Conservation (phyloP, 1,139 yeast genomes). For the Zygoascus sp. region DNA sequence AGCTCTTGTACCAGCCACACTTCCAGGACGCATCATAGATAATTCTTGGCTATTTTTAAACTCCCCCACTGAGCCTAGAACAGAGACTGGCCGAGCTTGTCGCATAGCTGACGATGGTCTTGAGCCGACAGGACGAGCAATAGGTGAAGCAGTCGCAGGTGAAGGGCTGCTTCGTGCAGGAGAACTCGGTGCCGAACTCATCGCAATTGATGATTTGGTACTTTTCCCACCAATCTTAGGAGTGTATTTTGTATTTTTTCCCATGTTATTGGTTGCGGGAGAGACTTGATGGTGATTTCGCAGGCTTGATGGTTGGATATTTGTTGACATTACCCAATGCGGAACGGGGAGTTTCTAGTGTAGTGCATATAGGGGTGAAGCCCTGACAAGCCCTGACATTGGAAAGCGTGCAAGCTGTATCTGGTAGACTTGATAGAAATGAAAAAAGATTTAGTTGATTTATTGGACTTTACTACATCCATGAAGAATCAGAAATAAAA, state of each 20-base stretch:
- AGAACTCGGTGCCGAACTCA: background rate
- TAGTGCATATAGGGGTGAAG: no score
- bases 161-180: no score
- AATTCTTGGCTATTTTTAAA: background rate
- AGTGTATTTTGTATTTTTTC: background rate
- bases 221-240: background rate
- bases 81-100: conserved; percentile 7
- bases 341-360: background rate
- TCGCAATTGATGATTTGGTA: background rate
- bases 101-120: background rate
- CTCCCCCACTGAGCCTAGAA: conserved; percentile 8
- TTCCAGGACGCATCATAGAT: background rate
- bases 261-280: background rate
- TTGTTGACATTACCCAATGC: conserved; percentile 5
- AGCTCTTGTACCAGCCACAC: background rate
- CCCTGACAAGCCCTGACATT: no score
- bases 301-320: background rate
- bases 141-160: conserved; percentile 2
- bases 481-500: no score
- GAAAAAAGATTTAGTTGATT: no score
- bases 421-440: no score
- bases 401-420: no score
- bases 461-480: no score
- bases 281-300: background rate
- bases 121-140: background rate